Percentiles rank a stretch among this genome's conserved stretches.
These are phyloP conservation scores for Pseudogymnoascus sp. DNA, from an alignment of 2,329 filamentous ascomycete species.

Conservation along the genomic window DNA sequence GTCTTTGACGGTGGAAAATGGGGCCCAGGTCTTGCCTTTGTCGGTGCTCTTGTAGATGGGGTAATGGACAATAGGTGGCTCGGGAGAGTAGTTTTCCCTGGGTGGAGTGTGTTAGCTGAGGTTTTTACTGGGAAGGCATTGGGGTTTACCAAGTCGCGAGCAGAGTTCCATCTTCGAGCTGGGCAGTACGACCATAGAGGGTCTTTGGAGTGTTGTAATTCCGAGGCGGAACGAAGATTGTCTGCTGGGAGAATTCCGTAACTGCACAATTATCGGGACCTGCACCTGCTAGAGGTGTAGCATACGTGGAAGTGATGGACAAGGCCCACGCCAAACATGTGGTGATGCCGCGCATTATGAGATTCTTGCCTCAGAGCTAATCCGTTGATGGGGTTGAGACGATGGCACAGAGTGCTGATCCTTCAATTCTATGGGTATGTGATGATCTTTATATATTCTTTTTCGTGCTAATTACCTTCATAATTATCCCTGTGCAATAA, in stretches of 20 bases:
- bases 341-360: neutral
- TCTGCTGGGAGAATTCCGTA: constrained; percentile 22
- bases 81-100: constrained; percentile 44
- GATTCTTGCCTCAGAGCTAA: neutral
- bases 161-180: constrained; percentile 33
- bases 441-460: neutral
- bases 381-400: neutral
- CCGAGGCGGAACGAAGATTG: constrained; percentile 22
- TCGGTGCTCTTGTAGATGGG: constrained; percentile 48
- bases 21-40: constrained; percentile 51
- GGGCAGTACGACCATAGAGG: constrained; percentile 30
- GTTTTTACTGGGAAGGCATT: neutral
- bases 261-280: neutral
- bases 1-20: constrained; percentile 56
- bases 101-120: neutral
- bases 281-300: neutral
- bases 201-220: constrained; percentile 25
- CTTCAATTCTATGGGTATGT: neutral
- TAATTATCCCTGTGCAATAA: neutral
- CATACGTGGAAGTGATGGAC: neutral
- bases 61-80: constrained; percentile 44
- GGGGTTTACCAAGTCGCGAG: constrained; percentile 39
- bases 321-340: neutral
- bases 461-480: neutral
- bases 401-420: neutral